Evolutionary conservation across 1,139 yeast genomes (phyloP), one percentile per base, ranked within the genome.

Genomic region (Taphrina flavorubra): DNA sequence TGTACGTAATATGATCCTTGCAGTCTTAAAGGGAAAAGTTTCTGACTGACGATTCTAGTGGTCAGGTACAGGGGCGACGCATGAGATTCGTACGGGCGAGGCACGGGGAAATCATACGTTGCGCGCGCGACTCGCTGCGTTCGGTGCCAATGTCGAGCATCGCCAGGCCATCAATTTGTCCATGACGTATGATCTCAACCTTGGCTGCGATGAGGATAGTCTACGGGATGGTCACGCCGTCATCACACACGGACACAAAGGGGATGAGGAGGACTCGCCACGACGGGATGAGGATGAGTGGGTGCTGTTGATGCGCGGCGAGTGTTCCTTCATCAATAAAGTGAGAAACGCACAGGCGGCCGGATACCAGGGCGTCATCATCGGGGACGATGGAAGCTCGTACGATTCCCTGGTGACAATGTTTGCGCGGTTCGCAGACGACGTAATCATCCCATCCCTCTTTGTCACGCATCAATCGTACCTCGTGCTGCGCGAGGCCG

Each of bases 281-380:
- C 31, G 31, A 25, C 31, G 31, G 31, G 31, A 25, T 25, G 4
- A 25, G 31, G 31, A 25, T 25, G 31, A 25, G 47, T 73, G 72
- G 62, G 81, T 80, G 6, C 71, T 80, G 60, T 81, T 81, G 13
- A 68, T 70, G 60, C 76, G 81, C 1, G 83, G 83, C 25, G 79
- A 76, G 6, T 80, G 83, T 74, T 75, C 79, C 36, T 78, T 80
- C 66, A 78, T 76, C 70, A 76, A 76, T 14, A 81, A 81, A 71
- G 77, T 80, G n/a, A 72, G 76, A 67, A 73, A 74, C 42, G 73
- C 80, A 64, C 82, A 81, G 72, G 70, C 71, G 10, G 74, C 77
- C 73, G 82, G 83, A 31, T 82, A 82, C 10, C 71, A 70, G 5
- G 82, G 81, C n/a, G 82, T 80, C 46, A 74, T 81, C 57, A 79